A percentile compares a stretch with the other conserved stretches of the same genome.
Evolutionary conservation across 164 flowering plant genomes (phyloP).

Genomic region (Vitis rupestris): DNA sequence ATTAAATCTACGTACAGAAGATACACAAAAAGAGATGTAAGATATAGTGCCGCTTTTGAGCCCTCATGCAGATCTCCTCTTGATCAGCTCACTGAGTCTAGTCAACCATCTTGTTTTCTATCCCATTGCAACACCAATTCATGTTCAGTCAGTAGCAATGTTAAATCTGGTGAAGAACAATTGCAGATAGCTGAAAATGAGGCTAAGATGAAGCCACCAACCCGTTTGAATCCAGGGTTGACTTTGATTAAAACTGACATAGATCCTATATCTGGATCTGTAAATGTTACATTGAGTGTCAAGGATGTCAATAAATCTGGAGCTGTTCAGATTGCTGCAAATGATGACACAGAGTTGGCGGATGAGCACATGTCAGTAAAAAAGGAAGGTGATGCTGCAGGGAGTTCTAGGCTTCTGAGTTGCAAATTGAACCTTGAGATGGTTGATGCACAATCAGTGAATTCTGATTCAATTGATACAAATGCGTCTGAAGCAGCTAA

Average conservation of each 20-base stretch:
- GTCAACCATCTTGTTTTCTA: slow-evolving; percentile 12
- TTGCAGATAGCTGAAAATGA: slow-evolving; percentile 4
- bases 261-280: slow-evolving; percentile 15
- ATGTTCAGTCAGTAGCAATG: not conserved
- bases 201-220: slow-evolving; percentile 13
- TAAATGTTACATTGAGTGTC: slow-evolving; percentile 5
- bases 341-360: slow-evolving; percentile 6
- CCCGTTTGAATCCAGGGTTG: slow-evolving; percentile 16
- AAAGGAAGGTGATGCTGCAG: slow-evolving; percentile 4
- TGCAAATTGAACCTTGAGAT: not conserved
- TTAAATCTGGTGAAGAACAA: slow-evolving; percentile 13
- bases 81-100: slow-evolving; percentile 5
- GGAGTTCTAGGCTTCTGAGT: slow-evolving; percentile 2
- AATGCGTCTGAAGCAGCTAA: slow-evolving; percentile 15
- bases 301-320: slow-evolving; percentile 5
- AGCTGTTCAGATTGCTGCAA: not conserved
- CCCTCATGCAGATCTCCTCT: not conserved
- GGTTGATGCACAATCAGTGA: not conserved
- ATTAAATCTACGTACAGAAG: not conserved
- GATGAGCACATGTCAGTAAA: slow-evolving; percentile 2
- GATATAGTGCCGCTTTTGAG: slow-evolving; percentile 1
- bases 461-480: slow-evolving; percentile 8
- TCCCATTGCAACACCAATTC: slow-evolving; percentile 5
- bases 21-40: slow-evolving; percentile 4
- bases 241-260: slow-evolving; percentile 11